These are phyloP conservation scores for Alternaria postmessia DNA, from an alignment of 2,329 filamentous ascomycete genomes.

Conservation along the genomic window DNA sequence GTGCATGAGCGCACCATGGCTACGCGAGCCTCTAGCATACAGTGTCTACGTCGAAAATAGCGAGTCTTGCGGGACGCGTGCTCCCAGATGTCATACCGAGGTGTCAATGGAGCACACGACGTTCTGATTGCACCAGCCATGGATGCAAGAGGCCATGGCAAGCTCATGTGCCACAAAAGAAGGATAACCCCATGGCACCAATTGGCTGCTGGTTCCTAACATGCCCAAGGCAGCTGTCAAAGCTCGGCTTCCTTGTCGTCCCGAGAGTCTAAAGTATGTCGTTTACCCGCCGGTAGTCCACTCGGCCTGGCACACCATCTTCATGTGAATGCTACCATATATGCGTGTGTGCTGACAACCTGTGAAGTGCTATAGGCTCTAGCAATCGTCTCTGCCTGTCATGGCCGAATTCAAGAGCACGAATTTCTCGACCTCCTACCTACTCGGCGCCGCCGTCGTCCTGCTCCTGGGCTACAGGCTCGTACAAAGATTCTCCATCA, in stretches of 20 bases:
- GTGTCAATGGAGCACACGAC: conserved; percentile 7
- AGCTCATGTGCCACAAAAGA: not conserved
- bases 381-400: conserved; percentile 7
- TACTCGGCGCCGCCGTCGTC: conserved; percentile 31
- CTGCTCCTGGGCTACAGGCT: conserved; percentile 32
- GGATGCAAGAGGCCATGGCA: not conserved
- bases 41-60: conserved; percentile 8
- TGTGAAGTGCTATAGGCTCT: not conserved
- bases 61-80: not conserved
- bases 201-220: not conserved
- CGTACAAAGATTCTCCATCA: conserved; percentile 32
- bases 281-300: not conserved
- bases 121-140: not conserved
- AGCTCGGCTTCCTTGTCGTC: conserved; percentile 8
- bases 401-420: conserved; percentile 34
- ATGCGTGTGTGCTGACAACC: conserved; percentile 7
- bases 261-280: not conserved
- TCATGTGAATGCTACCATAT: conserved; percentile 14
- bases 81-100: conserved; percentile 16
- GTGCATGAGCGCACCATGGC: conserved; percentile 1
- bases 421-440: conserved; percentile 30
- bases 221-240: not conserved
- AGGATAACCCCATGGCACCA: not conserved
- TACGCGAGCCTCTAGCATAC: conserved; percentile 4
- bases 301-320: not conserved